Evolutionary conservation across 2,329 filamentous ascomycete species (phyloP).

Genomic region (Clarireedia homoeocarpa): DNA sequence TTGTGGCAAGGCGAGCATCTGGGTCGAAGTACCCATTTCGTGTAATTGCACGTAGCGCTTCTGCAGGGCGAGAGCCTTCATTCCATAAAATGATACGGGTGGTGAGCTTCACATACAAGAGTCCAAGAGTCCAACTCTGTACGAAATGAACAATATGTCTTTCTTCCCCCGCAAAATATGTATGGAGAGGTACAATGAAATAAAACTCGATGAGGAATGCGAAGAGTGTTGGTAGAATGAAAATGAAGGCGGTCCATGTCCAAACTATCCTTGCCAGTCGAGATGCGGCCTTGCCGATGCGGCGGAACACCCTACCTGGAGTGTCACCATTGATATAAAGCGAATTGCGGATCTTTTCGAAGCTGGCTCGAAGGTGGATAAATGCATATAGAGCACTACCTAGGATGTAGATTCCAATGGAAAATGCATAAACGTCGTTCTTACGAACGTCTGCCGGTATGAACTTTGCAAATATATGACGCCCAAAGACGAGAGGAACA

Average conservation of each 20-base stretch:
- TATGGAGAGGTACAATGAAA: conserved; percentile 65
- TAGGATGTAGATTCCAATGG: conserved; percentile 76
- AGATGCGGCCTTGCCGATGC: conserved; percentile 11
- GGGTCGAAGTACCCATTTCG: conserved; percentile 72
- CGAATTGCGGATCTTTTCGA: conserved; percentile 28
- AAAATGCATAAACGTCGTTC: conserved; percentile 96
- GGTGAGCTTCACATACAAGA: conserved; percentile 80
- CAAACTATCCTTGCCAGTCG: conserved; percentile 50
- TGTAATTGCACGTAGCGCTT: conserved; percentile 66
- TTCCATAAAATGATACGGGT: conserved; percentile 62
- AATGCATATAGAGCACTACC: conserved; percentile 58
- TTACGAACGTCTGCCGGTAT: conserved; percentile 66
- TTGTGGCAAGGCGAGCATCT: conserved; percentile 69
- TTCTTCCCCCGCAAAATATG: conserved; percentile 29
- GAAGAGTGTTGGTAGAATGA: conserved; percentile 76
- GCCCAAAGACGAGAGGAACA: conserved; percentile 76
- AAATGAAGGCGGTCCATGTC: conserved; percentile 62
- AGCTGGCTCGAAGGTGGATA: conserved; percentile 39
- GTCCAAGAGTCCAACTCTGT: conserved; percentile 87
- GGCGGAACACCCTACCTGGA: conserved; percentile 23
- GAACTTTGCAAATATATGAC: conserved; percentile 64
- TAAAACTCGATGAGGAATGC: conserved; percentile 82
- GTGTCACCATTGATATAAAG: conserved; percentile 21
- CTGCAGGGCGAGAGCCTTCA: conserved; percentile 61
- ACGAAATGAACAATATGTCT: conserved; percentile 75